Percentiles rank a stretch among this genome's conserved stretches.
Conservation (phyloP, 257 asterid genomes). For the Jaltomata sinuosa region DNA sequence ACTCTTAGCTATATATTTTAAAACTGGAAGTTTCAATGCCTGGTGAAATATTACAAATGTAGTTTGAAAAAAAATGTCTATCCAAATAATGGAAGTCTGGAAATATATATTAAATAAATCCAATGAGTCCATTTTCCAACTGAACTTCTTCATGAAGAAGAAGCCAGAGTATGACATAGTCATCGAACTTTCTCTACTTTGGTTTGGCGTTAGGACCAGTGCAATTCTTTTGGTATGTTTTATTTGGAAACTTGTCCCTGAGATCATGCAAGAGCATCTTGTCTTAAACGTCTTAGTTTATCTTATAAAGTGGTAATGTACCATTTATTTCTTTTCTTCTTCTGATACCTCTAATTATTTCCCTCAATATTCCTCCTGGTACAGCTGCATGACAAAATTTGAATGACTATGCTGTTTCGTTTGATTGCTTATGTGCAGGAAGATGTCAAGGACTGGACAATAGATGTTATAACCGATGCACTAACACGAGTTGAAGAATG, state of each 20-base stretch:
- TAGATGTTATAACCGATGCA: conserved; percentile 71
- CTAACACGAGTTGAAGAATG: conserved; percentile 76
- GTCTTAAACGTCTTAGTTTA: not conserved
- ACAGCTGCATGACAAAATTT: not conserved
- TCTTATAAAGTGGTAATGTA: not conserved
- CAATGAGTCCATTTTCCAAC: not conserved
- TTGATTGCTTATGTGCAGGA: conserved; percentile 37
- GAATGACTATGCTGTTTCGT: not conserved
- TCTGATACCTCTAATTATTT: not conserved
- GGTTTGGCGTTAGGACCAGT: not conserved
- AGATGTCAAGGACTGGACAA: conserved; percentile 80
- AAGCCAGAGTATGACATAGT: not conserved
- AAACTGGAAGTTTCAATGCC: not conserved
- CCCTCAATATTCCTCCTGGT: not conserved
- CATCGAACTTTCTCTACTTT: not conserved
- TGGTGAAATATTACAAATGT: not conserved
- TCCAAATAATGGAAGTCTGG: not conserved
- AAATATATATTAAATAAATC: not conserved
- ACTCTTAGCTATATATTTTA: not conserved
- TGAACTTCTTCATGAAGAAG: not conserved
- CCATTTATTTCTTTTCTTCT: not conserved
- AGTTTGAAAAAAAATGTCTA: not conserved
- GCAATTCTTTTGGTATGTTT: not conserved
- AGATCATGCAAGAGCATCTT: not conserved
- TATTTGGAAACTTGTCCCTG: not conserved